phyloP scores from a whole-genome alignment of 2,329 filamentous ascomycete genomes.

The Dryadomyces quercus-mongolicae region DNA sequence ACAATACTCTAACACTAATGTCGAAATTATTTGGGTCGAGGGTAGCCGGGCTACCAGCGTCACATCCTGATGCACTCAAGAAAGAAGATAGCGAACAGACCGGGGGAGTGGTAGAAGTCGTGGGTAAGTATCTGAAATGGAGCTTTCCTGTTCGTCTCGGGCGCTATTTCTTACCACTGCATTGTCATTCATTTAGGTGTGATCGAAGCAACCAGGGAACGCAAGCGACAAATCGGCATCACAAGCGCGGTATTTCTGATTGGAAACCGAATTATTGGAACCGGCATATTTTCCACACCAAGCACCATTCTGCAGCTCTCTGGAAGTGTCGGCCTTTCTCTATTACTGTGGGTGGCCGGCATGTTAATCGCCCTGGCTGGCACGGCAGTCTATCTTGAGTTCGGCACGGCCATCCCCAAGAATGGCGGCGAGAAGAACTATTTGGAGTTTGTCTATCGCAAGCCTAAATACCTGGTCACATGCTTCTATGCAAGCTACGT shows the following conservation, averaged over 20 bases:
- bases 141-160: too few species aligned
- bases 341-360: constrained; percentile 52
- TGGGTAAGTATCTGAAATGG: too few species aligned
- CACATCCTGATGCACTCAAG: too few species aligned
- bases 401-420: constrained; percentile 50
- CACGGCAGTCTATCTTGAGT: constrained; percentile 54
- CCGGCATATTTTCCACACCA: constrained; percentile 55
- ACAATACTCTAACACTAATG: too few species aligned
- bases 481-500: constrained; percentile 50
- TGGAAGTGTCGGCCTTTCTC: constrained; percentile 48
- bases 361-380: constrained; percentile 50
- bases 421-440: constrained; percentile 59
- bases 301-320: constrained; percentile 42
- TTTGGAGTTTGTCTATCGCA: constrained; percentile 50
- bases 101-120: too few species aligned
- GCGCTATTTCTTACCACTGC: too few species aligned
- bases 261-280: constrained; percentile 55
- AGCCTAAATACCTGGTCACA: constrained; percentile 48
- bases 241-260: constrained; percentile 45
- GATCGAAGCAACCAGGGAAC: constrained; percentile 28
- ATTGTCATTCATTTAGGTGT: constrained; percentile 12
- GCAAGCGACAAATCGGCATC: constrained; percentile 43
- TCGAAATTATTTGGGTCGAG: too few species aligned
- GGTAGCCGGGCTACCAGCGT: too few species aligned
- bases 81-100: too few species aligned